phyloP scores from a whole-genome alignment of 768 basidiomycete species.

The Mycena galericulata region DNA sequence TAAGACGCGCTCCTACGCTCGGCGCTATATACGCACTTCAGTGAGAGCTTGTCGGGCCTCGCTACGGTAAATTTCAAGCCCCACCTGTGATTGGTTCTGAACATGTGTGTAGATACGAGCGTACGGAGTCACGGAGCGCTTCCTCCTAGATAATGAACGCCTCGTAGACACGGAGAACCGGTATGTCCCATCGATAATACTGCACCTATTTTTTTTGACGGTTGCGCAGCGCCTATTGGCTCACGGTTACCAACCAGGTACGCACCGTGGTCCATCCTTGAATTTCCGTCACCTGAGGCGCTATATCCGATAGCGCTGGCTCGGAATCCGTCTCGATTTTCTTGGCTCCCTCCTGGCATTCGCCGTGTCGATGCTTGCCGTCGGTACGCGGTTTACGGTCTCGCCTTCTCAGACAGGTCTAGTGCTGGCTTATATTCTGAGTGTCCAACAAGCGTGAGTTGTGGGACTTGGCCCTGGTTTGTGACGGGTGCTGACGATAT shows the following conservation, averaged over 20 bases:
- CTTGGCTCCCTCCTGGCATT: constrained; percentile 81
- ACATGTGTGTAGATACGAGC: constrained; percentile 68
- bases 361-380: constrained; percentile 81
- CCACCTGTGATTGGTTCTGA: background rate
- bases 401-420: constrained; percentile 85
- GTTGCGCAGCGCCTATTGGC: constrained; percentile 77
- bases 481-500: background rate
- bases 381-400: constrained; percentile 78
- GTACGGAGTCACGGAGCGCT: constrained; percentile 84
- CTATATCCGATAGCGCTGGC: constrained; percentile 69
- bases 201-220: background rate
- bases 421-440: constrained; percentile 82
- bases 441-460: constrained; percentile 74
- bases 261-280: background rate
- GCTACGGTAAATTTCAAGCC: constrained; percentile 56
- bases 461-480: background rate
- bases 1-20: constrained; percentile 86
- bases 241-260: constrained; percentile 87
- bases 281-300: background rate
- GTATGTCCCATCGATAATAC: constrained; percentile 42
- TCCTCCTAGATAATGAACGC: constrained; percentile 79
- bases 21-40: constrained; percentile 91
- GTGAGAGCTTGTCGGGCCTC: constrained; percentile 88
- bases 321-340: constrained; percentile 91
- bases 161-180: constrained; percentile 88